A percentile compares a stretch with the other conserved stretches of the same genome.
These are phyloP conservation scores for Aspergillus fumigatiaffinis DNA, from an alignment of 2,329 filamentous ascomycete genomes.

Conservation along the genomic window DNA sequence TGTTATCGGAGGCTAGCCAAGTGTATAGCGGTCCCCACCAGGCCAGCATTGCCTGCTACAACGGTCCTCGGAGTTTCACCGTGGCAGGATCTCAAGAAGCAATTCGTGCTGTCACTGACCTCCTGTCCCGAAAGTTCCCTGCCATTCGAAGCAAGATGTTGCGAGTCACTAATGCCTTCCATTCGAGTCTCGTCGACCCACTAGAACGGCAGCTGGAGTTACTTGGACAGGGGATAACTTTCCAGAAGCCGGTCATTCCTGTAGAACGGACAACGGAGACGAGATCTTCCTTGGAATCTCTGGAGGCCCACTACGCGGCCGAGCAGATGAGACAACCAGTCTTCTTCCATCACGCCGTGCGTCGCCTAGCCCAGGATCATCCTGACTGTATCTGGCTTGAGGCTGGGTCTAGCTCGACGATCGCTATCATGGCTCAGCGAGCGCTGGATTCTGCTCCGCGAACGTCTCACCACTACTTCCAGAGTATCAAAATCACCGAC, in stretches of 20 bases:
- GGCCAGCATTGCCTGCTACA: slow-evolving; percentile 24
- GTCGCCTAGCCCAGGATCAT: slow-evolving; percentile 28
- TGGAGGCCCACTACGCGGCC: slow-evolving; percentile 24
- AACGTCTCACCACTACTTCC: slow-evolving; percentile 13
- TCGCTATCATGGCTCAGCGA: slow-evolving; percentile 31
- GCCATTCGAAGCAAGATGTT: slow-evolving; percentile 35
- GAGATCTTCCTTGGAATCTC: slow-evolving; percentile 8
- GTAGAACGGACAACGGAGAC: slow-evolving; percentile 17
- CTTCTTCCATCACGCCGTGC: slow-evolving; percentile 43
- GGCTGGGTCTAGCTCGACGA: slow-evolving; percentile 37
- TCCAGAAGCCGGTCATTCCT: slow-evolving; percentile 29
- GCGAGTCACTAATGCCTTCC: slow-evolving; percentile 48
- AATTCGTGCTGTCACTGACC: slow-evolving; percentile 13
- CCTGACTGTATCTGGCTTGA: slow-evolving; percentile 35
- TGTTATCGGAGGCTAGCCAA: background rate
- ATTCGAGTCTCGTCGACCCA: slow-evolving; percentile 41
- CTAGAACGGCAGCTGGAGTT: slow-evolving; percentile 26
- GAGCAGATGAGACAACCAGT: slow-evolving; percentile 43
- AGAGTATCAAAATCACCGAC: slow-evolving; percentile 13
- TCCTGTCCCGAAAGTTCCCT: background rate
- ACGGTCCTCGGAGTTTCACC: slow-evolving; percentile 18
- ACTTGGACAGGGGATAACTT: slow-evolving; percentile 24
- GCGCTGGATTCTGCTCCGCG: slow-evolving; percentile 14
- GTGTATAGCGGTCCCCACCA: background rate
- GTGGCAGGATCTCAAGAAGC: slow-evolving; percentile 17